Percentiles rank a stretch among this genome's conserved stretches.
These are phyloP conservation scores for Cinnamomum micranthum DNA, from an alignment of 164 flowering plant genomes.

Conservation along the genomic window DNA sequence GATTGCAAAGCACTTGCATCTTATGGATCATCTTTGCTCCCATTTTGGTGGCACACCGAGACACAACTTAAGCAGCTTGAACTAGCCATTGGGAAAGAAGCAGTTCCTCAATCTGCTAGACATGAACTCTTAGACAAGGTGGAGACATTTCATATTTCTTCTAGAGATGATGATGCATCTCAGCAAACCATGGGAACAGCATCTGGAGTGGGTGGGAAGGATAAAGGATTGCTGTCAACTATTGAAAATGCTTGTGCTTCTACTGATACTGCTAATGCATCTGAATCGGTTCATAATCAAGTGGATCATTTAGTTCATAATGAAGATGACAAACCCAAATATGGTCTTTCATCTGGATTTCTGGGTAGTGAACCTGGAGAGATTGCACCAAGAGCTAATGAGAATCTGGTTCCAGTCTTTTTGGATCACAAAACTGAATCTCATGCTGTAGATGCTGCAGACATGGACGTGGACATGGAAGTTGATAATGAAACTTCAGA, in stretches of 20 bases:
- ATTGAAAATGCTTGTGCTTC: slow-evolving; percentile 11
- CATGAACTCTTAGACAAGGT: slow-evolving; percentile 23
- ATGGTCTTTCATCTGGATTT: slow-evolving; percentile 17
- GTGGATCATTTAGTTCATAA: not conserved
- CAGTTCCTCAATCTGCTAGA: slow-evolving; percentile 22
- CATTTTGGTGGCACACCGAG: slow-evolving; percentile 81
- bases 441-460: slow-evolving; percentile 52
- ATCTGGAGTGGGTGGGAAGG: slow-evolving; percentile 20
- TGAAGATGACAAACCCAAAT: slow-evolving; percentile 7
- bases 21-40: slow-evolving; percentile 62
- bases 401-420: slow-evolving; percentile 16
- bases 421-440: slow-evolving; percentile 13
- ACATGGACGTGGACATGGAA: slow-evolving; percentile 99
- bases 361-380: slow-evolving; percentile 5
- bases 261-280: slow-evolving; percentile 6
- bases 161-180: slow-evolving; percentile 16
- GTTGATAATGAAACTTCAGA: slow-evolving; percentile 60
- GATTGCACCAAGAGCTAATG: slow-evolving; percentile 16
- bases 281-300: slow-evolving; percentile 5
- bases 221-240: slow-evolving; percentile 10
- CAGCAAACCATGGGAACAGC: slow-evolving; percentile 17
- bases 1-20: slow-evolving; percentile 64
- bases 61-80: slow-evolving; percentile 56
- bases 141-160: slow-evolving; percentile 12
- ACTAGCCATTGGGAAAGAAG: slow-evolving; percentile 31